Evolutionary conservation across 2,329 filamentous ascomycete genomes (phyloP), one percentile per base, ranked within the genome.

Genomic region (Calcarisporium arbuscula): DNA sequence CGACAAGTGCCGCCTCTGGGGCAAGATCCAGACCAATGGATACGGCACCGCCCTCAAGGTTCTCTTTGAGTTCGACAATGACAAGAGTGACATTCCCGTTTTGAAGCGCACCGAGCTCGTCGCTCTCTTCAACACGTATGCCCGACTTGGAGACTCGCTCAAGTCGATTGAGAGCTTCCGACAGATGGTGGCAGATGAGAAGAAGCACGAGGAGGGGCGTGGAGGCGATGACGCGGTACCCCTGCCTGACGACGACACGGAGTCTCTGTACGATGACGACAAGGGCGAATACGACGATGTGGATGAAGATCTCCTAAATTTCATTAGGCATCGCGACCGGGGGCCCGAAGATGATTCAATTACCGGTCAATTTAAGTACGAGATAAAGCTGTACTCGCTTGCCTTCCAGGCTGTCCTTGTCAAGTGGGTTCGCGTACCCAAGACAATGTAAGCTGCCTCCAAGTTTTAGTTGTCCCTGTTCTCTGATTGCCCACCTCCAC

Each of bases 1-100:
- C 60, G 92, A 98, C 65, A 98, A 98, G 66, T 98, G 92, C 63
- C 80, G 92, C 8, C 78, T 98, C 3, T 98, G 92, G 92, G 92
- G 92, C 31, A 98, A 98, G 64, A 65, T 98, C 23, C 92, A 98
- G 64, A 94, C 88, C 1, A 85, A 85, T 10, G 92, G 92, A 3
- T 96, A 95, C 55, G 92, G 92, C 32, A 87, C 92, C 1, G 92
- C 92, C 0, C 67, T 98, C 43, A 98, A 98, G 64, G 82, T 98
- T 5, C 72, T 98, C 2, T 98, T 98, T 51, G 92, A 98, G 59
- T 92, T 88, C 43, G 88, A 94, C 48, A 74, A 76, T 51, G 69
- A 74, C 46, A 71, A 65, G 46, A 72, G 81, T 43, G 73, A 70
- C n/a, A 56, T 72, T 4, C 88, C 87, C 1, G 67, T 74, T 11